These are phyloP conservation scores for Claviceps monticola DNA, from an alignment of 2,329 filamentous ascomycete genomes.

Conservation along the genomic window DNA sequence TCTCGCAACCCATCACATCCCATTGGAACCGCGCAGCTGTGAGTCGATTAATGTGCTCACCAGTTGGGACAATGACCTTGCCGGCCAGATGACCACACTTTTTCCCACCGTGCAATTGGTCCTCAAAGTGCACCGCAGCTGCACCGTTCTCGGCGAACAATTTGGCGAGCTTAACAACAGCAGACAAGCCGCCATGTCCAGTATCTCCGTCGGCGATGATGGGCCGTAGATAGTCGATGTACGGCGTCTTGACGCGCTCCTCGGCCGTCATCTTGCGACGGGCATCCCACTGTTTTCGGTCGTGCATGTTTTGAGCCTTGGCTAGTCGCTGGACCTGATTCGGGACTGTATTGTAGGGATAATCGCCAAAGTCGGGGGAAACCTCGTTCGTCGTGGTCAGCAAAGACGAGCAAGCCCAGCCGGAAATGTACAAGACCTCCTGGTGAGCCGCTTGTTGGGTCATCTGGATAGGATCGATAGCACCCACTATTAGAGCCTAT, in stretches of 20 bases:
- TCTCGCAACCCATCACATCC: conserved; percentile 96
- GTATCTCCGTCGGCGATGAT: conserved; percentile 96
- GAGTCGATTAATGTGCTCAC: conserved; percentile 92
- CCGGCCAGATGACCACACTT: conserved; percentile 95
- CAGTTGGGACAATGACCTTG: conserved; percentile 85
- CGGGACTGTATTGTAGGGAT: conserved; percentile 96
- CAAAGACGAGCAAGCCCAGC: conserved; percentile 93
- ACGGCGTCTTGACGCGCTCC: conserved; percentile 62
- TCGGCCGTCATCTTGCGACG: conserved; percentile 64
- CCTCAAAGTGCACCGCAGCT: conserved; percentile 92
- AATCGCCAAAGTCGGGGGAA: conserved; percentile 94
- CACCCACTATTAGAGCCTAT: conserved; percentile 53
- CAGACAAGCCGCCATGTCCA: conserved; percentile 81
- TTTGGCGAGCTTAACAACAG: conserved; percentile 91
- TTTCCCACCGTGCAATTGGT: conserved; percentile 94
- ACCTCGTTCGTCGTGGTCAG: conserved; percentile 94
- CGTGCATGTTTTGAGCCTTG: conserved; percentile 94
- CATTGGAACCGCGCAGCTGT: conserved; percentile 90
- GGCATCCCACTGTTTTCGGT: conserved; percentile 86
- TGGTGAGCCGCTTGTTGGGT: conserved; percentile 94
- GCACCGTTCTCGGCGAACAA: conserved; percentile 95
- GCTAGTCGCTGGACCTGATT: conserved; percentile 94
- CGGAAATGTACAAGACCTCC: conserved; percentile 89
- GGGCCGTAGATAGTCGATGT: conserved; percentile 82
- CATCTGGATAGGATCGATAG: conserved; percentile 98